phyloP scores from a whole-genome alignment of 164 flowering plant species.

The Cinnamomum micranthum region DNA sequence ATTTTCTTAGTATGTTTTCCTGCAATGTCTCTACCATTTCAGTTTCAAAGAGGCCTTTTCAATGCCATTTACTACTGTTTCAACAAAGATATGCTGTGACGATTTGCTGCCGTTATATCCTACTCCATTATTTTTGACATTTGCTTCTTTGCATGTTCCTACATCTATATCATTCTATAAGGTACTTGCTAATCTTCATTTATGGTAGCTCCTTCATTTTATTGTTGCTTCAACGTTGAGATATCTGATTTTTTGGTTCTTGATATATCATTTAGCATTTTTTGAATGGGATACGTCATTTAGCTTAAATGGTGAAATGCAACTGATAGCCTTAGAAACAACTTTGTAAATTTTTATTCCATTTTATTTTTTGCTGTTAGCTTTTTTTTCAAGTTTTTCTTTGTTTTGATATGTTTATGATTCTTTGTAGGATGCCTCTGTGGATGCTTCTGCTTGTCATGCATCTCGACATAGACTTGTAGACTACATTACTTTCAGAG shows the following conservation, averaged over 20 bases:
- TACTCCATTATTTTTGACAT: conserved; percentile 32
- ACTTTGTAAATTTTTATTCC: background rate
- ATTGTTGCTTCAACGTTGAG: background rate
- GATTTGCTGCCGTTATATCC: conserved; percentile 73
- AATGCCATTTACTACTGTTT: conserved; percentile 74
- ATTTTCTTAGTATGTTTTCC: conserved; percentile 1
- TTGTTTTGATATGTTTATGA: conserved; percentile 3
- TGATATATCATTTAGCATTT: background rate
- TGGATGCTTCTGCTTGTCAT: conserved; percentile 22
- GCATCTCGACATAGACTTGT: conserved; percentile 25
- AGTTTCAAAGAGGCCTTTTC: conserved; percentile 84
- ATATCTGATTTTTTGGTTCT: background rate
- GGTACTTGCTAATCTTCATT: conserved; percentile 36
- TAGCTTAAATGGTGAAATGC: too few relatives aligned
- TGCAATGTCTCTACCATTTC: conserved; percentile 25
- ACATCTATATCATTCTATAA: conserved; percentile 68
- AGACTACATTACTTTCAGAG: conserved; percentile 66
- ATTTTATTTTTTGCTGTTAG: background rate
- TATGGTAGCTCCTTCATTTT: background rate
- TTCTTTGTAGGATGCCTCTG: conserved; percentile 39
- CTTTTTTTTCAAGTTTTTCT: background rate
- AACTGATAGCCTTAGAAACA: too few relatives aligned
- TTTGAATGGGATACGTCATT: too few relatives aligned
- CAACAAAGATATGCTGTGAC: conserved; percentile 56
- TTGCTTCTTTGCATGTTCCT: conserved; percentile 34